A percentile compares a stretch with the other conserved stretches of the same genome.
Conservation (phyloP, 2,329 filamentous ascomycete genomes). For the Colletotrichum higginsianum region DNA sequence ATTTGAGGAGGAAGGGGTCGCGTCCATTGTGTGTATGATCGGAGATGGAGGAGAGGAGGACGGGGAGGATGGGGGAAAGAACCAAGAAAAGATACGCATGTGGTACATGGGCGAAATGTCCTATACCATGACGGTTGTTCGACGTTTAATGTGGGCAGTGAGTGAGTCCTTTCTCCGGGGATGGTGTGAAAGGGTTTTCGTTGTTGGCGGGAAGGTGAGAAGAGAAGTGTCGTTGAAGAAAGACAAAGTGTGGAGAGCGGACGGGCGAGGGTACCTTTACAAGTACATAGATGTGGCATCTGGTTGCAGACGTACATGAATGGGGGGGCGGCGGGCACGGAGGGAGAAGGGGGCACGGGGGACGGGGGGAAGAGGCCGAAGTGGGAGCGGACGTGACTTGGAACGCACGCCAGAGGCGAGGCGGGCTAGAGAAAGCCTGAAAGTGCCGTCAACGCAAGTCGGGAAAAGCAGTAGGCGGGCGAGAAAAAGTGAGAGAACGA, state of each 20-base stretch:
- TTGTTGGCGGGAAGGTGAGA: constrained; percentile 29
- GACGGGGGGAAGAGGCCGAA: not conserved
- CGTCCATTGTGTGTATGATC: constrained; percentile 37
- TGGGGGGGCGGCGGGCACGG: constrained; percentile 19
- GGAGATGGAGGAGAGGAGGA: constrained; percentile 26
- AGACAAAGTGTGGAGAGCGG: constrained; percentile 41
- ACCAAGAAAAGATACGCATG: constrained; percentile 16
- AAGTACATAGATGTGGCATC: constrained; percentile 35
- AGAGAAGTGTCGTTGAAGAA: constrained; percentile 44
- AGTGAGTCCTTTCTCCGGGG: constrained; percentile 24
- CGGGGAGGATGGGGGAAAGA: constrained; percentile 17
- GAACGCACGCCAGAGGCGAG: constrained; percentile 20
- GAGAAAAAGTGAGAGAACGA: constrained; percentile 6
- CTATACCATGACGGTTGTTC: constrained; percentile 42
- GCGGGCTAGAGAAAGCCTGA: constrained; percentile 7
- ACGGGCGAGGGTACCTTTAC: constrained; percentile 42
- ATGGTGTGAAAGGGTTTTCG: constrained; percentile 39
- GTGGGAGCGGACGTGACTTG: constrained; percentile 37
- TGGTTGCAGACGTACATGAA: constrained; percentile 38
- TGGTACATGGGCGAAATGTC: constrained; percentile 34
- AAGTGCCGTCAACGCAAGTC: constrained; percentile 18
- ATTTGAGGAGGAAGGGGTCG: constrained; percentile 31
- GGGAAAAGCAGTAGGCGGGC: constrained; percentile 13
- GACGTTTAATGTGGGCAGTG: constrained; percentile 6
- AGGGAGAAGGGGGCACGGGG: constrained; percentile 15